Evolutionary conservation across 129 eudicot species (phyloP), one percentile per base, ranked within the genome.

Genomic region (Solidago caesia): DNA sequence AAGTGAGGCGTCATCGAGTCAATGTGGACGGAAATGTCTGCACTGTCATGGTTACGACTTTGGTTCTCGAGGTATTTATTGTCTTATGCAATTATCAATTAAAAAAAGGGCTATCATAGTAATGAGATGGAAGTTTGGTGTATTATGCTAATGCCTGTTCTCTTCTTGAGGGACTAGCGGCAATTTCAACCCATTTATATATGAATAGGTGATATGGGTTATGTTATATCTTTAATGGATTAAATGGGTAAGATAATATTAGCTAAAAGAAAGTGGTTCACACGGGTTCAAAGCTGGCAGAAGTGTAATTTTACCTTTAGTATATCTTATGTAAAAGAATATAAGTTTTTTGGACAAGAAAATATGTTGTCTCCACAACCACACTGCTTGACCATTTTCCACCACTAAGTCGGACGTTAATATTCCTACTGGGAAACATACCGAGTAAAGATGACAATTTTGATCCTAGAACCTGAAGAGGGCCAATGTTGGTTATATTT

Each of bases 31-130:
- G 98, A 77, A 93, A 88, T 80, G 98, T 90, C 6, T 88, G 92
- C 86, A 90, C 96, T 47, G 96, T 89, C 55, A 83, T 93, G 91
- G 98, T 93, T n/a, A 93, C 96, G 21, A 82, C 85, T 44, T 82
- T 93, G 83, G 98, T 93, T 77, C 96, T 93, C n/a, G 96, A 94
- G 98, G 98, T 94, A 90, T 46, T 70, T 71, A 13, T 21, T 48
- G 56, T 11, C 58, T 39, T 0, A 42, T 74, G 41, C 75, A 41
- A 2, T 41, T 42, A 43, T 56, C 12, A 56, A 49, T 33, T 48
- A 12, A 2, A 1, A 48, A 68, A 68, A 11, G 5, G 1, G 41
- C 61, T 15, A 6, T 1, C 14, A 56, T 15, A 4, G 70, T 14
- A 67, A 44, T 8, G 12, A 11, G 68, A 39, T 66, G 39, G 29